Base-by-base conservation (phyloP, 2,329 filamentous ascomycete species). In the Aspergillus sp. region DNA sequence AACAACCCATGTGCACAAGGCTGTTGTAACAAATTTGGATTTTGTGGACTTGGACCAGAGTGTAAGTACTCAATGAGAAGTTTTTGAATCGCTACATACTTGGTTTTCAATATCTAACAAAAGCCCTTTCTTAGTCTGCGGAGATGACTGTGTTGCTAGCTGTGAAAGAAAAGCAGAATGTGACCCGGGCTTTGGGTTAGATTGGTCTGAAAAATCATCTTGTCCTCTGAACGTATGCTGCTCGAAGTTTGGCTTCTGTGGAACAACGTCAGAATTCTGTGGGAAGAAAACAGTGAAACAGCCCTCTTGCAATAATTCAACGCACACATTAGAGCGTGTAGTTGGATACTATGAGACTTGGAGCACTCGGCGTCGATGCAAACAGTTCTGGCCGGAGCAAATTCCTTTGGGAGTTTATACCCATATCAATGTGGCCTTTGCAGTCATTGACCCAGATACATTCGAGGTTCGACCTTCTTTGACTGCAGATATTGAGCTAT, bases 321-420 rank as follows among this genome's bases (percentile, higher is more conserved):
- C 28, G 28, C 28, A 30, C 28, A 30, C 28, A 15, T 32, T 57
- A 47, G 2, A 23, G 9, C 47, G 51, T 61, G 52, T 63, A 58
- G 19, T 78, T 17, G 76, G 76, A 1, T 78, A 78, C 57, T 79
- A 78, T 59, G 73, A 78, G 60, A 45, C 60, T 4, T 79, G 73
- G 73, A 59, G 63, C 1, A 49, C 39, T 6, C 65, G 59, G 0
- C 55, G 69, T 2, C 8, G 41, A 5, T 76, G 74, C 55, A 56
- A 67, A 52, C 15, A 9, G 8, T 48, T 61, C n/a, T 55, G 47
- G 30, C 58, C 63, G 9, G 52, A 59, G 30, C 45, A 66, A 49
- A 70, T 61, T 19, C 69, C 25, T 8, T 19, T 28, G 12, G 59
- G 57, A 12, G 17, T 57, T 15, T 62, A 64, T 28, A 62, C 60